Conservation (phyloP, 106 monocot species). For the Chionographis japonica region DNA sequence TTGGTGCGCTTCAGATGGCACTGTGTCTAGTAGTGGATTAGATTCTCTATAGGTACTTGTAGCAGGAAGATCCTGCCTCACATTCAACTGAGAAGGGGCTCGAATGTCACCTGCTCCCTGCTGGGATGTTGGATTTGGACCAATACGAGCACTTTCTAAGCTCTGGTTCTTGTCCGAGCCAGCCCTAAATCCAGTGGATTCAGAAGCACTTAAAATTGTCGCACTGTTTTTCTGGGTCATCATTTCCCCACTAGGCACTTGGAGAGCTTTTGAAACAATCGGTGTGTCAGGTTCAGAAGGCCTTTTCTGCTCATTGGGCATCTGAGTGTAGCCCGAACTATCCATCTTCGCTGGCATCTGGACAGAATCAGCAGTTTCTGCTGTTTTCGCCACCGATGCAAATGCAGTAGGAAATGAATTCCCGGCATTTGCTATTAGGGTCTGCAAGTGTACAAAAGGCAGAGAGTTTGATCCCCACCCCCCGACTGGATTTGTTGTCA, state of each 20-base stretch:
- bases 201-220: neutral
- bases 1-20: neutral
- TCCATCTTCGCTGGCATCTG: neutral
- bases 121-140: constrained; percentile 2
- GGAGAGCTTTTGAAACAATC: neutral
- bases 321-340: neutral
- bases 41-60: constrained; percentile 5
- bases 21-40: neutral
- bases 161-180: constrained; percentile 5
- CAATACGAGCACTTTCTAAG: constrained; percentile 9
- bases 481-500: neutral
- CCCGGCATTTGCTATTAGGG: neutral
- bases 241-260: neutral
- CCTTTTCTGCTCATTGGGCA: neutral
- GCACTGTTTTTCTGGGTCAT: neutral
- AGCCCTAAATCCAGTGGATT: neutral
- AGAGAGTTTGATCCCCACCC: constrained; percentile 9
- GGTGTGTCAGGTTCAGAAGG: neutral
- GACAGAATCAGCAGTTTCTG: constrained; percentile 8
- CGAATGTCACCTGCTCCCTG: constrained; percentile 7
- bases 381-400: neutral
- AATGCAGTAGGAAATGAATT: neutral
- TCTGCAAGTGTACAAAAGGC: too few relatives aligned
- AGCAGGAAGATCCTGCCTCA: neutral
- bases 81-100: constrained; percentile 8